Base-by-base conservation (phyloP, 2,329 filamentous ascomycete species). In the Thelonectria rubi region DNA sequence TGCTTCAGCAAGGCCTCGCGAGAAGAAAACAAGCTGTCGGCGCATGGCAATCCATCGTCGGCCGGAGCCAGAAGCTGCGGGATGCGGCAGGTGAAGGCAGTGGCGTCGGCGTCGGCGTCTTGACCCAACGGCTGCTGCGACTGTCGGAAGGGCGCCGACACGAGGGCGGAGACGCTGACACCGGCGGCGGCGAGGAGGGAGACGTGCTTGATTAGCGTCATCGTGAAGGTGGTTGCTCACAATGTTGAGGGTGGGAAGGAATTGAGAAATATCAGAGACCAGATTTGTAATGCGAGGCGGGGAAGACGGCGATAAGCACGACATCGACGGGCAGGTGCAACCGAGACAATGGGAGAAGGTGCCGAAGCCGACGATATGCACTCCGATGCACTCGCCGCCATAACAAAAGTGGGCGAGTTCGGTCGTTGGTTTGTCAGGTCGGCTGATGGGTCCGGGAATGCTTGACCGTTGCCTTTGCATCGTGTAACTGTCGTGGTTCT, bases 1-100 rank as follows among this genome's bases (percentile, higher is more conserved):
- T 84, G 82, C 40, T 69, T 79, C 2, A 69, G 60, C 5, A 79
- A 62, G 1, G 78, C 77, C 8, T 73, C 70, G 11, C 72, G 55
- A 42, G 73, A 73, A 0, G 70, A 71, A 51, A 79, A 79, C 2
- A 79, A 66, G 10, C 71, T 63, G 0, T 66, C 43, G 0, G 72
- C 72, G 0, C 73, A 74, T 0, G 75, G 76, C 24, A 79, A 64
- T 2, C 73, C 73, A 40, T 79, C 77, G 5, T 42, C 43, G 1
- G 57, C 46, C 1, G 77, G 77, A 6, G 70, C 63, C 3, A 79
- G 65, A 7, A 71, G 65, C 0, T 76, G 75, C 1, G 77, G 75
- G 12, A 79, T 65, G 10, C 77, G 69, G 60, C 77, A 79, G 7
- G 65, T 60, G 39, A 76, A 73, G 37, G 48, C 63, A 40, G 65